These are phyloP conservation scores for Dipodascus albidus DNA, from an alignment of 805 yeast species.

Conservation along the genomic window DNA sequence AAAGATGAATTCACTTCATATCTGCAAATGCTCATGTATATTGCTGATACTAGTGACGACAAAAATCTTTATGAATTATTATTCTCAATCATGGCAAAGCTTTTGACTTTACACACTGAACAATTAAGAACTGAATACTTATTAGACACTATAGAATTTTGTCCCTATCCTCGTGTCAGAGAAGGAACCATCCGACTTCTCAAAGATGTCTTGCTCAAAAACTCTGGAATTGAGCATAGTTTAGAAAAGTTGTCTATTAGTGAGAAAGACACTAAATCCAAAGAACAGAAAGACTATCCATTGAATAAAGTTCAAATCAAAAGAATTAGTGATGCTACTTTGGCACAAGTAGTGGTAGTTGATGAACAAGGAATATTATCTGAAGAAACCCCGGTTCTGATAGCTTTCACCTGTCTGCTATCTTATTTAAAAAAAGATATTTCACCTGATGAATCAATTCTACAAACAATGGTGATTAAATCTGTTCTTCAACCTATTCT, in stretches of 20 bases:
- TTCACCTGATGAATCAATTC: not conserved
- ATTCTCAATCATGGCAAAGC: conserved; percentile 52
- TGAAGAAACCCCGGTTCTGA: not conserved
- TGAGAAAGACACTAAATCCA: not conserved
- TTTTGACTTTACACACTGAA: conserved; percentile 50
- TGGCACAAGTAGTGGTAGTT: not conserved
- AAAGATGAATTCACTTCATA: conserved; percentile 27
- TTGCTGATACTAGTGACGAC: conserved; percentile 25
- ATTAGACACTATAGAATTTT: conserved; percentile 50
- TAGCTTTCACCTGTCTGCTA: not conserved
- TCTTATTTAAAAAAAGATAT: not conserved
- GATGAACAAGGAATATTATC: not conserved
- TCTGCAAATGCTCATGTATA: conserved; percentile 32
- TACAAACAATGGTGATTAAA: not conserved
- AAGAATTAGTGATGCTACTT: not conserved
- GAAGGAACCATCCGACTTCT: conserved; percentile 40
- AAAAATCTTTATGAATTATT: conserved; percentile 32
- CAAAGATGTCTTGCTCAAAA: not conserved
- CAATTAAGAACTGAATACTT: conserved; percentile 47
- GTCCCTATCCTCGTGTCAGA: conserved; percentile 54
- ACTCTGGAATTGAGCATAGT: not conserved
- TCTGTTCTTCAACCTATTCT: not conserved
- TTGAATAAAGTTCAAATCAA: not conserved
- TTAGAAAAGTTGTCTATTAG: not conserved
- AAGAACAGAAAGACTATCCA: not conserved